Evolutionary conservation across 1,284 basidiomycete genomes (phyloP).

Genomic region (Fomitopsis pinicola): DNA sequence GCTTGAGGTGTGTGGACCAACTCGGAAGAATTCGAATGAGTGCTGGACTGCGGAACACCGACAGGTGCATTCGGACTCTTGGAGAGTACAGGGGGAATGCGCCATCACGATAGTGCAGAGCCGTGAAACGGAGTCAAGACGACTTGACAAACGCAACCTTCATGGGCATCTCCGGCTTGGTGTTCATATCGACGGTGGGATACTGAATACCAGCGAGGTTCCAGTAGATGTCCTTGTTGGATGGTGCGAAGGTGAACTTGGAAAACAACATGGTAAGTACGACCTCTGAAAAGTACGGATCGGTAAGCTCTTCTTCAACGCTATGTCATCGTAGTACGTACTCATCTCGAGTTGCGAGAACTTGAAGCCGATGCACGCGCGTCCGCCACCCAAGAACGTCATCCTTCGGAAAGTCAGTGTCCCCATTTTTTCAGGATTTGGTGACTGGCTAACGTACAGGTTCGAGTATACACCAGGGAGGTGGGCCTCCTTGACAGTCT

Average conservation of each 20-base stretch:
- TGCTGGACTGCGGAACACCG: no score
- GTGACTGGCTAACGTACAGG: constrained; percentile 6
- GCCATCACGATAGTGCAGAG: no score
- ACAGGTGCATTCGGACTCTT: no score
- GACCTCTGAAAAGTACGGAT: constrained; percentile 3
- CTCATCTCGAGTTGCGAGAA: constrained; percentile 17
- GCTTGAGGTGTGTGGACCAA: no score
- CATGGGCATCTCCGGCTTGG: constrained; percentile 11
- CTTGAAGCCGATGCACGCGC: constrained; percentile 19
- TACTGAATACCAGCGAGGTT: constrained; percentile 17
- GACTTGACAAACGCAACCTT: constrained; percentile 6
- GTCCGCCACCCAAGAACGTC: constrained; percentile 19
- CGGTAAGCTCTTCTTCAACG: not conserved
- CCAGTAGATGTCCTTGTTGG: constrained; percentile 17
- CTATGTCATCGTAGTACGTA: not conserved
- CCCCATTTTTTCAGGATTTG: no score
- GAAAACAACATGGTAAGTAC: constrained; percentile 10
- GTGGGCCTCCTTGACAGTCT: constrained; percentile 11
- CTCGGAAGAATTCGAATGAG: no score
- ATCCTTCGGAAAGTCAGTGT: constrained; percentile 9
- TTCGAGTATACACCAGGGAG: constrained; percentile 18
- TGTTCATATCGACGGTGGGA: constrained; percentile 14
- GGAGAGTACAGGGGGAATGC: no score
- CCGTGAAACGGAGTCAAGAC: no score
- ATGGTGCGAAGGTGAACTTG: constrained; percentile 12